A percentile compares a stretch with the other conserved stretches of the same genome.
phyloP scores from a whole-genome alignment of 1,284 basidiomycete genomes.

The Cryptococcus sp. region DNA sequence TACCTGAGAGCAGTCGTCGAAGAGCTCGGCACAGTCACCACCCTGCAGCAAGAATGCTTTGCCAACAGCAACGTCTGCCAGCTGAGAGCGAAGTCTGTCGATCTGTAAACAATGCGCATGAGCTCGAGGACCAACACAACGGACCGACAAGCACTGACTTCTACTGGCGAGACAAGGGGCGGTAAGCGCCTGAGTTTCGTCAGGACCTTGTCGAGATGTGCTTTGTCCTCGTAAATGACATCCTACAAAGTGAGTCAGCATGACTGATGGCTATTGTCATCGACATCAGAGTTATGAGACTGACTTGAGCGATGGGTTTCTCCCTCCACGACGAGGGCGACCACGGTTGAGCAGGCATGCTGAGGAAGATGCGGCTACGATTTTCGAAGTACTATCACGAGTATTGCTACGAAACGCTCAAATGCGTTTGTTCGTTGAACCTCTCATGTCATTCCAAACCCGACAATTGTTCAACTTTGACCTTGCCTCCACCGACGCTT shows the following conservation, averaged over 20 bases:
- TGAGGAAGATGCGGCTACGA: too few relatives aligned
- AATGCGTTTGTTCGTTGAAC: too few relatives aligned
- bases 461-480: too few relatives aligned
- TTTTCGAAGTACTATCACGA: too few relatives aligned
- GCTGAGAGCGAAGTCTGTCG: constrained; percentile 77
- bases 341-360: constrained; percentile 49
- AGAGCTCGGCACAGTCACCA: constrained; percentile 95
- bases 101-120: constrained; percentile 60
- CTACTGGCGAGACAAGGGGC: constrained; percentile 83
- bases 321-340: constrained; percentile 64
- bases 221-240: constrained; percentile 53
- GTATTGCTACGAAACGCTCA: too few relatives aligned
- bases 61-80: constrained; percentile 77
- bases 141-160: constrained; percentile 61
- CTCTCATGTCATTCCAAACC: too few relatives aligned
- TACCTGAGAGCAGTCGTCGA: constrained; percentile 85
- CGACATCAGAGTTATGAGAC: constrained; percentile 9
- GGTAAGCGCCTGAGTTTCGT: constrained; percentile 73
- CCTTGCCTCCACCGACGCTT: too few relatives aligned
- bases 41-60: constrained; percentile 94
- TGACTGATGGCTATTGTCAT: not conserved
- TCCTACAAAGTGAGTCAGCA: constrained; percentile 34
- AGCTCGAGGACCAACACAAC: not conserved
- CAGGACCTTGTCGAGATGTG: constrained; percentile 65
- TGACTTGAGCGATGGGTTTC: constrained; percentile 68